Conservation (phyloP, 805 yeast species). For the Pichia gijzeniarum region DNA sequence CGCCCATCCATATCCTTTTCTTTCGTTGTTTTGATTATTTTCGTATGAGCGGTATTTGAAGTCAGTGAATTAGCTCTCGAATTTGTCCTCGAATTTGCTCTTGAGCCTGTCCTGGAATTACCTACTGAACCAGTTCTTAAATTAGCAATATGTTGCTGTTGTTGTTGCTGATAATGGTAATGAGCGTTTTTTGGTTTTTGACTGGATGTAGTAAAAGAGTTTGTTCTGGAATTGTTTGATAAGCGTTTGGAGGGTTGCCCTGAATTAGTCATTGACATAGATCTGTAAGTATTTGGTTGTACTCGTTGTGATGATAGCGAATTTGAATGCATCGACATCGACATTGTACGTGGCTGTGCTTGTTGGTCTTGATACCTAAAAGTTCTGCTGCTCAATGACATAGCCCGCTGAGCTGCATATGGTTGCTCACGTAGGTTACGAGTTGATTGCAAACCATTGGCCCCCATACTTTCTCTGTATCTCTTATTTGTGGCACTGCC, state of each 20-base stretch:
- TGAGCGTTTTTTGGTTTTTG: neutral
- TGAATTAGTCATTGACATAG: constrained; percentile 8
- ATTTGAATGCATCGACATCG: constrained; percentile 22
- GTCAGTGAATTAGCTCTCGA: constrained; percentile 27
- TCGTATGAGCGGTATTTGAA: constrained; percentile 25
- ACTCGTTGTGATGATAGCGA: constrained; percentile 6
- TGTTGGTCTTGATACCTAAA: constrained; percentile 18
- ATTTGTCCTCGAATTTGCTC: constrained; percentile 10
- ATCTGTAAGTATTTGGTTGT: constrained; percentile 1
- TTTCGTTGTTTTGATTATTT: constrained; percentile 43
- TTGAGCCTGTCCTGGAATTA: constrained; percentile 25
- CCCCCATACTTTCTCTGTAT: constrained; percentile 5
- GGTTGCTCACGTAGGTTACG: constrained; percentile 1
- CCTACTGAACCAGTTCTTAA: constrained; percentile 9
- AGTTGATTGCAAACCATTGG: constrained; percentile 7
- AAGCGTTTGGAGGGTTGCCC: neutral
- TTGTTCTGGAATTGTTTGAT: constrained; percentile 16
- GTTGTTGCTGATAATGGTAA: neutral
- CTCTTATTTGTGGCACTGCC: constrained; percentile 8
- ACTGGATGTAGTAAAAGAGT: constrained; percentile 14
- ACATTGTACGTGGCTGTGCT: constrained; percentile 15
- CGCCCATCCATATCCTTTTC: constrained; percentile 46
- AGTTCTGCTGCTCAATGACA: constrained; percentile 29
- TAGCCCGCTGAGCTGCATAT: constrained; percentile 18
- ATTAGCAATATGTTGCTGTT: neutral